These are phyloP conservation scores for Eucalyptus shirleyi DNA, from an alignment of 345 rosid genomes.

Conservation along the genomic window DNA sequence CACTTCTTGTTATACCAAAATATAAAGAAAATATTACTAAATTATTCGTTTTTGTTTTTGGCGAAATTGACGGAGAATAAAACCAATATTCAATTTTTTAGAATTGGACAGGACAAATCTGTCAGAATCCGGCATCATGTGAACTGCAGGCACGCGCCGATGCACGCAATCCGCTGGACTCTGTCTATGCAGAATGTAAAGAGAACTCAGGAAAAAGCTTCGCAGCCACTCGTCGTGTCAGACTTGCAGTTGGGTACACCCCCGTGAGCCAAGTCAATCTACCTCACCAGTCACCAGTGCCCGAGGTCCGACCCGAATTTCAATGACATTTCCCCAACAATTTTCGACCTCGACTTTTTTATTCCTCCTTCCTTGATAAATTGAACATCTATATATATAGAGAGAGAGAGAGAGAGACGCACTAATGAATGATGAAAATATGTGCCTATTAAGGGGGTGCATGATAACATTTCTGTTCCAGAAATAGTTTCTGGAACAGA, in stretches of 20 bases:
- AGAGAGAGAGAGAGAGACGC: accelerated
- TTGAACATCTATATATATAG: neutral
- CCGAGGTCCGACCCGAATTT: neutral
- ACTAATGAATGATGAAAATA: neutral
- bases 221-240: neutral
- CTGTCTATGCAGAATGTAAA: neutral
- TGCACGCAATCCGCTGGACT: neutral
- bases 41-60: neutral
- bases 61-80: neutral
- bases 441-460: too few species aligned
- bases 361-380: neutral
- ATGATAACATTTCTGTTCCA: too few species aligned
- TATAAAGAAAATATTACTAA: neutral
- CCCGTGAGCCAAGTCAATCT: too few species aligned
- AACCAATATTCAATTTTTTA: neutral
- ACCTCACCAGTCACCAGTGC: too few species aligned
- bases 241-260: neutral
- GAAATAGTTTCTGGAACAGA: too few species aligned
- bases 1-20: neutral
- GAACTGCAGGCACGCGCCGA: neutral
- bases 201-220: neutral
- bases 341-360: neutral
- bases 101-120: neutral
- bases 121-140: neutral
- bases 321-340: neutral